Evolutionary conservation across 352 stramenopile species (phyloP), one percentile per base, ranked within the genome.

Genomic region (Aphanomyces invadans): DNA sequence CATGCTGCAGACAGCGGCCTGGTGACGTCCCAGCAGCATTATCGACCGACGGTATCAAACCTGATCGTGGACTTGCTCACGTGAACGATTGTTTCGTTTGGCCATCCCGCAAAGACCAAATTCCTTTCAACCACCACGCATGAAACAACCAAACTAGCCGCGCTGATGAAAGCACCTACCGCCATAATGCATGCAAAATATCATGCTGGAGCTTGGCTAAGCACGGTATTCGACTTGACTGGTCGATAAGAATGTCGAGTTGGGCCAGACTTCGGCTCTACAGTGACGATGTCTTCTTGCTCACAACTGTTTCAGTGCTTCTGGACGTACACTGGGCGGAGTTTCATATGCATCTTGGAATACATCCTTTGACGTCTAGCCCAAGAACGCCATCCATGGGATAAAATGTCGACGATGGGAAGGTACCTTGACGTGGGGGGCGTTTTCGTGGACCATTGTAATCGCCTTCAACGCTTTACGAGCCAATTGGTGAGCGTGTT

Each of bases 261-360:
- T 64, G 55, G 21, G 5, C 32, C 10, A 19, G 36, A 7, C 31
- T 64, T 32, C 55, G 55, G 11, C 46, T n/a, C 55, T 64, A 64
- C 55, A 3, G 5, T 21, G 15, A 12, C 0, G 11, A 54, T 21
- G 10, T 28, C 19, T 54, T 21, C 46, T 54, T 21, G 9, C 1
- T 28, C 19, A 23, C 19, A 12, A 28, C 46, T 10, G 1, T 33
- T n/a, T 32, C 25, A 57, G 36, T 7, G 7, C 7, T 2, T 21
- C 21, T 31, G 9, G 1, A 38, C 49, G 26, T 52, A 64, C 55
- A n/a, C 21, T 26, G 9, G 38, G 36, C 1, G 55, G 31, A 9
- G 55, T 64, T 29, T 64, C 55, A 26, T 46, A 64, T 21, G 55
- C 55, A 7, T 64, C 55, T 15, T 53, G 33, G 52, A 64, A 64